Conservation (phyloP, 116 monocot species). For the Iris pallida region DNA sequence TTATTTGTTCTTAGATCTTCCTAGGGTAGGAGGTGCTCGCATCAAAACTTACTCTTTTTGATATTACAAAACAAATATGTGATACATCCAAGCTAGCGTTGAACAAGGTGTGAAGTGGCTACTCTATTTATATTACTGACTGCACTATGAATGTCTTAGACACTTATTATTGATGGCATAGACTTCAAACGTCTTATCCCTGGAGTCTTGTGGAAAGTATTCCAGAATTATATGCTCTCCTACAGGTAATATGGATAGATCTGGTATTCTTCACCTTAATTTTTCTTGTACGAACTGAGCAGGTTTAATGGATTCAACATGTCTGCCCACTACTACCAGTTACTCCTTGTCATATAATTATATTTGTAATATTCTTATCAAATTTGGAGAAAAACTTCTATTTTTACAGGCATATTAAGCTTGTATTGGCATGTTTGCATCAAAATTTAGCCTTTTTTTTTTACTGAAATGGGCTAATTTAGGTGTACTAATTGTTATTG, state of each 20-base stretch:
- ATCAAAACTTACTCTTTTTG: conserved; percentile 69
- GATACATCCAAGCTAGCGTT: conserved; percentile 84
- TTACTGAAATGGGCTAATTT: no score
- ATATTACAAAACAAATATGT: conserved; percentile 75
- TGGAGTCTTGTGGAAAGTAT: conserved; percentile 87
- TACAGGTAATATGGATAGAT: conserved; percentile 48
- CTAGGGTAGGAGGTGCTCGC: conserved; percentile 88
- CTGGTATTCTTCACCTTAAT: no score
- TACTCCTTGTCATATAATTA: no score
- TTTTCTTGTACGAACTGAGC: no score
- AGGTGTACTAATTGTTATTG: no score
- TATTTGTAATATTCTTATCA: no score
- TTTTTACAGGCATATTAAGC: no score
- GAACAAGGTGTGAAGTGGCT: conserved; percentile 43
- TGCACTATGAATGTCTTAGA: neutral
- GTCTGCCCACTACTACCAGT: no score
- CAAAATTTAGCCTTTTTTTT: no score
- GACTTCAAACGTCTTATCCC: conserved; percentile 89
- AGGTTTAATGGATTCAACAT: no score
- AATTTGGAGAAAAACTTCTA: no score
- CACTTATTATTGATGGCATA: conserved; percentile 19
- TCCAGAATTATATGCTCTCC: conserved; percentile 75
- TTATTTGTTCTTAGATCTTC: conserved; percentile 44
- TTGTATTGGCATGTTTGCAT: no score
- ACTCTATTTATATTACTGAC: neutral